phyloP scores from a whole-genome alignment of 2,329 filamentous ascomycete genomes.

The Ophiosphaerella korrae region DNA sequence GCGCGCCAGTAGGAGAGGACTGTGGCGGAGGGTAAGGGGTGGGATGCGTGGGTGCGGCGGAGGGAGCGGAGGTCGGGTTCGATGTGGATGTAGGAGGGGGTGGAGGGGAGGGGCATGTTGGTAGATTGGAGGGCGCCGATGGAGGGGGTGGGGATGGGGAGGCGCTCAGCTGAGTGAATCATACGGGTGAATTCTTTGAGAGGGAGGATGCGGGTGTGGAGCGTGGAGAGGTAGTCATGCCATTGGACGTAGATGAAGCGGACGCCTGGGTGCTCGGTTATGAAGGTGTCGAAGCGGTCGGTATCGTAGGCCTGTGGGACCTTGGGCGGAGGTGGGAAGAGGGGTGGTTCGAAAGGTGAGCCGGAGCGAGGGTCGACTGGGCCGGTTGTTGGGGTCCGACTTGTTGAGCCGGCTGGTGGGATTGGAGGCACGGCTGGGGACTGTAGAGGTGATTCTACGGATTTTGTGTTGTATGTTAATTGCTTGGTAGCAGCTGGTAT shows the following conservation, averaged over 20 bases:
- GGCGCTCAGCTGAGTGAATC: constrained; percentile 40
- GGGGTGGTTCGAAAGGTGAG: constrained; percentile 20
- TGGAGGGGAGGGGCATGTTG: constrained; percentile 58
- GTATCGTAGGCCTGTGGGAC: constrained; percentile 42
- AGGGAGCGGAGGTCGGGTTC: constrained; percentile 70
- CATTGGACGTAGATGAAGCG: constrained; percentile 77
- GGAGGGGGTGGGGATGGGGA: constrained; percentile 66
- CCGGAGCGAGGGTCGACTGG: constrained; percentile 11
- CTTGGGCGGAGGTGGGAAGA: constrained; percentile 38
- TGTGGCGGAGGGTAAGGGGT: constrained; percentile 61
- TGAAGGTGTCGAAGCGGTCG: constrained; percentile 54
- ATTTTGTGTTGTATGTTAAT: constrained; percentile 30
- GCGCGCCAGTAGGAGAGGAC: constrained; percentile 71
- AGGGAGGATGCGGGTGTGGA: constrained; percentile 71
- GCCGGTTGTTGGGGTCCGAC: constrained; percentile 6
- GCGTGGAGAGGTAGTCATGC: constrained; percentile 75
- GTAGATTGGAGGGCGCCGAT: constrained; percentile 29
- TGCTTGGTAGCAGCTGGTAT: constrained; percentile 25
- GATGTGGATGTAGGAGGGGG: constrained; percentile 70
- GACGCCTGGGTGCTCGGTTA: constrained; percentile 56
- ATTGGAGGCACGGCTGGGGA: constrained; percentile 14
- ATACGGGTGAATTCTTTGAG: constrained; percentile 53
- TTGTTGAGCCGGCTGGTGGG: constrained; percentile 9
- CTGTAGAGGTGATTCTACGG: constrained; percentile 15
- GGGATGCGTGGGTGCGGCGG: constrained; percentile 55